Evolutionary conservation across 805 yeast genomes (phyloP), one percentile per base, ranked within the genome.

Genomic region (Lachancea lanzarotensis): DNA sequence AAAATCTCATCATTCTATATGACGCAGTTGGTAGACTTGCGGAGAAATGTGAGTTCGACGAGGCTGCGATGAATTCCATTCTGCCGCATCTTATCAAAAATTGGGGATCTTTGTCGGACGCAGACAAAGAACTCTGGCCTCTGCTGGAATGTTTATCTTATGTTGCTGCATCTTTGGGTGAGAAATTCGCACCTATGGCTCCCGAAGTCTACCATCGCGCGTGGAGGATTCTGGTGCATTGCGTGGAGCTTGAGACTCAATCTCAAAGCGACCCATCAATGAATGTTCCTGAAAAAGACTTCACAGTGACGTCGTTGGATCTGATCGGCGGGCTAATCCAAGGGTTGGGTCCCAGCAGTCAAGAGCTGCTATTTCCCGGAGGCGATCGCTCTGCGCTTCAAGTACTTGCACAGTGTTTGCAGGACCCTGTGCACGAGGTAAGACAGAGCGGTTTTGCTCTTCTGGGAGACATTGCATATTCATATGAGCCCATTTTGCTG

Each of bases 1-100:
- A 83, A 58, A 91, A 90, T 62, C 67, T 90, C 62, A 74, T 86
- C 38, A 76, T 87, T 31, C 67, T 93, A 32, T 93, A 90, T 63
- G 98, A 93, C 63, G 87, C 96, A 8, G 80, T 93, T 15, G 95
- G 88, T 58, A 83, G 96, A 7, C 80, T 90, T 61, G 85, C 89
- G 17, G 96, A 88, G 51, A 79, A 82, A 49, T 70, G 84, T 44
- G 70, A 75, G 33, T 66, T 76, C 33, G 78, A 81, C 45, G 79
- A 77, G 35, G 70, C 72, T 19, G 80, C 77, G 45, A 72, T 87
- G 50, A 72, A 78, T 44, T 58, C 75, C 1, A 67, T 93, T 16
- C 68, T 93, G 52, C 96, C 96, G 4, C 95, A 95, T 20, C 70
- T 93, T 46, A 75, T 91, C 40, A 72, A 68, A 12, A 84, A 86